Evolutionary conservation across 371 early-diverging fungal genomes (phyloP), one percentile per base, ranked within the genome.

Genomic region (Mucor piriformis): DNA sequence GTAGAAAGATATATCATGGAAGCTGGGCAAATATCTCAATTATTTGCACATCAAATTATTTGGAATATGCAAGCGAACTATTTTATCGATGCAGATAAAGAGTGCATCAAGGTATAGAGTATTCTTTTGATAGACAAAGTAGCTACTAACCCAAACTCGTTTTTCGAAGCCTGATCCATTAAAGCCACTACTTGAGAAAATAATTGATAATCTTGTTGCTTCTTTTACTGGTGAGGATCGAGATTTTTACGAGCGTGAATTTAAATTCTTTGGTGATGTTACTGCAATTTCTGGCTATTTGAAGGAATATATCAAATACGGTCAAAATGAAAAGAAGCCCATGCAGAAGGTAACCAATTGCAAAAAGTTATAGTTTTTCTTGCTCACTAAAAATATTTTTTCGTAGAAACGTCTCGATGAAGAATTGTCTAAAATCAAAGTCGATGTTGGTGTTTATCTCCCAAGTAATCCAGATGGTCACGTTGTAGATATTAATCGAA

Each of bases 51-150:
- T 76, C 98, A 99, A 74, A 95, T 99, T 48, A 97, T 99, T 50
- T 99, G 99, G 99, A 99, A 99, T 70, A 97, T 99, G 95, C 92
- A 95, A 35, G 99, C 99, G 47, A 99, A 99, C 76, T 77, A 72
- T 35, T 81, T 88, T 91, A 88, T 97, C 59, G 84, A 91, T 84
- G 77, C 81, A 21, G 93, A 94, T 69, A 94, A 94, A 61, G 92
- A 89, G 1, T 77, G 79, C 59, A 57, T 61, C 66, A 87, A 29
- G 29, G 29, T 29, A 29, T 6, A 6, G 8, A 4, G 8, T 8
- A 29, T 29, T 6, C 0, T 1, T 29, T 29, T 29, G 29, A n/a
- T n/a, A n/a, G n/a, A n/a, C n/a, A n/a, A n/a, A n/a, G n/a, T n/a
- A n/a, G n/a, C n/a, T n/a, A n/a, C n/a, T n/a, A n/a, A n/a, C n/a